Evolutionary conservation across 2,329 filamentous ascomycete genomes (phyloP), one percentile per base, ranked within the genome.

Genomic region (Thelonectria olida): DNA sequence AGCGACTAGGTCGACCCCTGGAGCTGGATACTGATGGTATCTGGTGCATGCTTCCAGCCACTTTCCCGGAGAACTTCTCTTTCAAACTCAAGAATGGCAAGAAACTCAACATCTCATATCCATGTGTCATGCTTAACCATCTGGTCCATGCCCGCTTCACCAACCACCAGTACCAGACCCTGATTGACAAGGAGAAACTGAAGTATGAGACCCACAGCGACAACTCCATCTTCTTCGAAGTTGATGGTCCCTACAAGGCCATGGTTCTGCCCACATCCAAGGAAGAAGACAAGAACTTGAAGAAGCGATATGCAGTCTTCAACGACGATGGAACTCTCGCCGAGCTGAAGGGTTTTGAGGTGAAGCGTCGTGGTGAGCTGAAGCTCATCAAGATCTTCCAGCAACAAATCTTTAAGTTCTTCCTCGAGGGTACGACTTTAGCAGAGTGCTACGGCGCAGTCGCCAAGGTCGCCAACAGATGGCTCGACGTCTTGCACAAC

Each of bases 321-420:
- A 99, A 99, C 73, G 92, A 98, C 64, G 96, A 99, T 72, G 96
- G 96, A 38, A 97, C 90, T 76, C 83, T 99, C 53, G 96, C 96
- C 13, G 96, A 99, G 75, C 78, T 99, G 73, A 99, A 99, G 74
- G 96, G 96, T 6, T 99, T 99, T 73, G 96, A 99, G 73, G 90
- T 99, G 67, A 99, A 99, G 82, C 90, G 96, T 75, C 88, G 96
- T 86, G 96, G 96, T 83, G 96, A 99, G 80, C 82, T 99, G 69
- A 99, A 99, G 81, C 89, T 99, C 69, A 99, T 99, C 86, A 99
- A 99, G 80, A 99, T 98, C 74, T 99, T 99, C 77, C 96, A 99
- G 77, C 93, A 96, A 62, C 96, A 99, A 73, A 97, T 99, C 67
- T 99, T 99, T 89, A 97, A 97, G 75, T 98, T 99, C 79, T 99